Evolutionary conservation across 305 asterid species (phyloP).

Genomic region (Solanum hybrid): DNA sequence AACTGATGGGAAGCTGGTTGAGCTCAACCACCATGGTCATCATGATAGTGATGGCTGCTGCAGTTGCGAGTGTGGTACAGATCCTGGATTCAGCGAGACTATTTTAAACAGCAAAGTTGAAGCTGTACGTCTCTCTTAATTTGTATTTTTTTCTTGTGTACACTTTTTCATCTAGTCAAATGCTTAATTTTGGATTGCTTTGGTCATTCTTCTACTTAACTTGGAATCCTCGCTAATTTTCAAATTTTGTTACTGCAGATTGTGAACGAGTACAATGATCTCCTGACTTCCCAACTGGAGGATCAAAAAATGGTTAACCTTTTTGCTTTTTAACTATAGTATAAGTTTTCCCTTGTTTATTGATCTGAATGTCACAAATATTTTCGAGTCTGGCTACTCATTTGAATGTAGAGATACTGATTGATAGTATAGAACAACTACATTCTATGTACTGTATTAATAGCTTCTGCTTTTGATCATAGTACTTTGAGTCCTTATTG

Average conservation of each 20-base stretch:
- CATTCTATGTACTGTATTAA: conserved; percentile 12
- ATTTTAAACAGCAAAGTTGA: conserved; percentile 59
- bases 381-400: neutral
- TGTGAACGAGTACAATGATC: conserved; percentile 82
- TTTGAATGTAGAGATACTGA: neutral
- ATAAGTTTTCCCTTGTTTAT: neutral
- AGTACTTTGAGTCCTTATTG: conserved; percentile 80
- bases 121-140: conserved; percentile 38
- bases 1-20: conserved; percentile 90
- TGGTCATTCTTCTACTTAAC: neutral
- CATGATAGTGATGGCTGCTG: conserved; percentile 35
- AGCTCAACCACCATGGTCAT: conserved; percentile 60
- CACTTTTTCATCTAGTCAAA: conserved; percentile 10
- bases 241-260: conserved; percentile 44
- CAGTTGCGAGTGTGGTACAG: conserved; percentile 29
- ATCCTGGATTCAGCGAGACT: conserved; percentile 41
- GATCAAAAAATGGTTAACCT: conserved; percentile 65
- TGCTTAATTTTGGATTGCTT: neutral
- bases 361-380: neutral
- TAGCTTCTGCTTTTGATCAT: conserved; percentile 25
- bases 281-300: conserved; percentile 79
- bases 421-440: conserved; percentile 7
- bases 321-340: conserved; percentile 2
- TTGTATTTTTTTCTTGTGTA: conserved; percentile 1
- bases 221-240: conserved; percentile 9